Evolutionary conservation across 345 rosid genomes (phyloP), one percentile per base, ranked within the genome.

Genomic region (Combretum micranthum): DNA sequence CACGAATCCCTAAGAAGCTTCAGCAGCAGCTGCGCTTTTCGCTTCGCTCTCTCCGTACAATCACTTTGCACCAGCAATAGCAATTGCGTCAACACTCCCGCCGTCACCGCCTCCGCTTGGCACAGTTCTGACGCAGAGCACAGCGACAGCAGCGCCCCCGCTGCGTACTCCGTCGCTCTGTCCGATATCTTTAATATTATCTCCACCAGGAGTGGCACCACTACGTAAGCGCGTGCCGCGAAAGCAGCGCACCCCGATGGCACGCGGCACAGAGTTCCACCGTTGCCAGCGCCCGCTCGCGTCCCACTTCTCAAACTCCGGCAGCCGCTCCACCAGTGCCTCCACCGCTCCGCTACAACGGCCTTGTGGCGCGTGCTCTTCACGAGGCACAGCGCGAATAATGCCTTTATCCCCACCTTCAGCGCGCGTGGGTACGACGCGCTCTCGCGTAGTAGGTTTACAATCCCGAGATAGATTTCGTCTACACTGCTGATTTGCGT

Each of bases 41-140:
- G 72, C 81, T 93, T 93, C 1, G 99, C 99, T 39, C 99, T 73
- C 46, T 83, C 97, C 78, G 97, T 93, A 69, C 99, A 93, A 19
- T 89, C 96, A 48, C 96, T 87, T 69, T 93, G 99, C 64, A 89
- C 97, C 55, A 93, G 53, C 15, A 93, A 67, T 64, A 93, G 50
- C 74, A 89, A 57, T 85, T 87, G 99, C 47, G 86, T 85, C 82
- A 93, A 53, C 55, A 93, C 65, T 8, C 99, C 97, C n/a, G 87
- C 97, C 64, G 68, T 57, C 57, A 82, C 97, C 12, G 99, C 99
- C 61, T 93, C 96, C 61, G 57, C 57, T 65, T 80, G 88, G 68
- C 90, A 71, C 64, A 54, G 57, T 62, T 83, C 97, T 72, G 83
- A 68, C 63, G 82, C 84, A 63, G 96, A 77, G 44, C 96, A 85